Evolutionary conservation across 106 monocot species (phyloP), one percentile per base, ranked within the genome.

Genomic region (Platanthera zijinensis): DNA sequence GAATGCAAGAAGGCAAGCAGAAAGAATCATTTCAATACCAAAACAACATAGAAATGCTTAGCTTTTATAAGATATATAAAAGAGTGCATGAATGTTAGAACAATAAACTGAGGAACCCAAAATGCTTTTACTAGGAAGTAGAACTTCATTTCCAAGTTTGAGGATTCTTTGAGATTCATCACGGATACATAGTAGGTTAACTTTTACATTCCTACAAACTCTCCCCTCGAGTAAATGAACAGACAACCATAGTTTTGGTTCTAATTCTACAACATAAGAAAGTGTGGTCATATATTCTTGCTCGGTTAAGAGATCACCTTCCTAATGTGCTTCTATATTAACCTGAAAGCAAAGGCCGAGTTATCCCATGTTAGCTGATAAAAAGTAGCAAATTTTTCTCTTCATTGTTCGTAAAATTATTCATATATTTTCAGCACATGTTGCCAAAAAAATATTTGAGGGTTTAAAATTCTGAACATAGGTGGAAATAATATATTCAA

Each of bases 211-310:
- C n/a, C n/a, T n/a, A n/a, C n/a, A n/a, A n/a, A n/a, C n/a, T n/a
- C n/a, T n/a, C n/a, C n/a, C n/a, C n/a, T n/a, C n/a, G n/a, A n/a
- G n/a, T n/a, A n/a, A n/a, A n/a, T n/a, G n/a, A n/a, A n/a, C n/a
- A n/a, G n/a, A n/a, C n/a, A n/a, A n/a, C n/a, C n/a, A n/a, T n/a
- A n/a, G n/a, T n/a, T n/a, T n/a, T n/a, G n/a, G n/a, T n/a, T n/a
- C n/a, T n/a, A n/a, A n/a, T n/a, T n/a, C n/a, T n/a, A n/a, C n/a
- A n/a, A n/a, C n/a, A n/a, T n/a, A 97, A 4, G 86, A 84, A 67
- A 93, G 83, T 52, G 81, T 80, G 13, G 89, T 97, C 61, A 47
- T 74, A 52, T 83, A 83, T 57, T 84, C 87, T 78, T 62, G 71
- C 32, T 48, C 69, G 13, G 9, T 11, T 13, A 57, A 57, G 74